Conservation (phyloP, 2,329 filamentous ascomycete species). For the Diaporthe sp. region DNA sequence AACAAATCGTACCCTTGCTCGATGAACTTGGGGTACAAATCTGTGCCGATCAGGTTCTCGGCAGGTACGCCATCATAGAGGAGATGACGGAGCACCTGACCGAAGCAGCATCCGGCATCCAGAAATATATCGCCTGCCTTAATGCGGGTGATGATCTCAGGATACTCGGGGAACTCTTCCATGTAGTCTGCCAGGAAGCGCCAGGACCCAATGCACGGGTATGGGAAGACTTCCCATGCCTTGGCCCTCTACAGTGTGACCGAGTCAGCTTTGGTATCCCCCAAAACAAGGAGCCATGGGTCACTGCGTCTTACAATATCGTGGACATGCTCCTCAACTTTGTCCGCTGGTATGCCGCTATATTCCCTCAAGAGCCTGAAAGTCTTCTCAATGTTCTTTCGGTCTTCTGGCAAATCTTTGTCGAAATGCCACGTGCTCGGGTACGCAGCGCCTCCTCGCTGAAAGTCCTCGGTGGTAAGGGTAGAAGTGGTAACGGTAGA, state of each 20-base stretch:
- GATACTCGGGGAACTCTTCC: slow-evolving; percentile 44
- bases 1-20: slow-evolving; percentile 48
- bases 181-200: slow-evolving; percentile 51
- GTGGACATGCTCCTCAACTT: slow-evolving; percentile 39
- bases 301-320: slow-evolving; percentile 33
- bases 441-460: slow-evolving; percentile 10
- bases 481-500: no score
- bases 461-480: background rate
- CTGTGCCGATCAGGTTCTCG: slow-evolving; percentile 50
- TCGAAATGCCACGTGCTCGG: slow-evolving; percentile 22
- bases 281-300: background rate
- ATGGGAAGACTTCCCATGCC: slow-evolving; percentile 49
- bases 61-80: slow-evolving; percentile 50
- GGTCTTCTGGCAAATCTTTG: slow-evolving; percentile 32
- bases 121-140: slow-evolving; percentile 44
- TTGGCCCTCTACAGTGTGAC: slow-evolving; percentile 43
- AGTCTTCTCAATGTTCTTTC: slow-evolving; percentile 33
- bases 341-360: slow-evolving; percentile 37
- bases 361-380: slow-evolving; percentile 39
- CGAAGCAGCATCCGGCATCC: slow-evolving; percentile 57
- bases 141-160: slow-evolving; percentile 42
- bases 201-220: slow-evolving; percentile 52
- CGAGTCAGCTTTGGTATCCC: background rate
- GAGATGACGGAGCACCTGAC: slow-evolving; percentile 56
- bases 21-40: slow-evolving; percentile 48